Percentiles rank a stretch among this genome's conserved stretches.
Conservation (phyloP, 169 alveolate genomes). For the Cryptosporidium sp. region DNA sequence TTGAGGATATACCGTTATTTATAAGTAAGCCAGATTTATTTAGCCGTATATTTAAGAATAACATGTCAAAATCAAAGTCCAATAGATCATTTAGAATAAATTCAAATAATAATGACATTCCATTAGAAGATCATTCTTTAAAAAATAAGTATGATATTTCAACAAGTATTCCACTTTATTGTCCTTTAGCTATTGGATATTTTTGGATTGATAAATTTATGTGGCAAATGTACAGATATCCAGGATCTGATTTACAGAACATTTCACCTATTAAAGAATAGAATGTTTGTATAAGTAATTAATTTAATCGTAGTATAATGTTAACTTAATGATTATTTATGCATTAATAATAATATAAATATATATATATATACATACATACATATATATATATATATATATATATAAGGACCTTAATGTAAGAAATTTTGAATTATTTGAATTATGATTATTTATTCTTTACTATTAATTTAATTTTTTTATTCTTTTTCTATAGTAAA, state of each 20-base stretch:
- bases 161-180: constrained; percentile 29
- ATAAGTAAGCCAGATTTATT: not conserved
- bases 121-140: not conserved
- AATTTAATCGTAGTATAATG: not conserved
- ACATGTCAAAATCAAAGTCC: not conserved
- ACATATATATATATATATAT: too few species aligned
- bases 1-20: constrained; percentile 46
- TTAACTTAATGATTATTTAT: too few species aligned
- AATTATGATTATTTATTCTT: too few species aligned
- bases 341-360: too few species aligned
- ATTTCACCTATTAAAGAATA: constrained; percentile 37
- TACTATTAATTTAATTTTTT: too few species aligned
- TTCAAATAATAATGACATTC: not conserved
- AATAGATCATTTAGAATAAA: constrained; percentile 18
- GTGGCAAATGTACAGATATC: constrained; percentile 74
- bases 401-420: too few species aligned
- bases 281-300: not conserved
- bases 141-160: not conserved
- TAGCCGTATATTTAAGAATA: not conserved
- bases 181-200: constrained; percentile 57
- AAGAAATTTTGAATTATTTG: too few species aligned
- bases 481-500: too few species aligned
- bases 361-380: too few species aligned
- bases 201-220: constrained; percentile 58
- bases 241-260: constrained; percentile 34